Base-by-base conservation (phyloP, 106 monocot genomes). In the Apostasia ramifera region DNA sequence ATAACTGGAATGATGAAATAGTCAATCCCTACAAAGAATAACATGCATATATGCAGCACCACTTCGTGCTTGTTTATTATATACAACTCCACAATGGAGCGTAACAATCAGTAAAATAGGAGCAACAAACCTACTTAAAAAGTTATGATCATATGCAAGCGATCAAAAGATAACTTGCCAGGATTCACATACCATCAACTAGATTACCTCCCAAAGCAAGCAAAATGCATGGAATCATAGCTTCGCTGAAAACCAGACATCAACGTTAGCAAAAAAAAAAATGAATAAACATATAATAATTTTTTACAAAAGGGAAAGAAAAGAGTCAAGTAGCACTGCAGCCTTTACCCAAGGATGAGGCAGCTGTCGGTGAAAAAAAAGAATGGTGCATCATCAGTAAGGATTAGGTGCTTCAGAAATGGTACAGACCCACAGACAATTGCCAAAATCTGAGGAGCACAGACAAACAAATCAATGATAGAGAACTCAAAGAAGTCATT, bases 171-270 rank as follows among this genome's bases (percentile, higher is more conserved):
- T 26, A 0, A 26, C 26, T 26, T 26, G 26, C 26, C 26, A 62
- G 44, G 12, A 9, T 44, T 10, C 44, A 55, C 76, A 70, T 79
- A 88, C 88, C 89, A 65, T 85, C 82, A 65, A 85, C 81, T 66
- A 89, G 89, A 74, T 95, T 95, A 57, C 95, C 95, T 57, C 95
- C 95, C 81, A 95, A 86, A 50, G 95, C 91, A 55, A 95, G 88
- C 58, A 95, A 86, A 72, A 95, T 91, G 74, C 95, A 95, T 40
- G 95, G 95, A 68, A 95, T 95, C 95, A 95, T 95, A n/a, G 90
- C 82, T 66, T 80, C 85, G 59, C 88, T 85, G 73, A 43, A 2
- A 81, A 76, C 6, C 12, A 66, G 8, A 46, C 2, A 73, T 3
- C 9, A 37, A 50, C 6, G 50, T 50, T 50, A 10, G 14, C n/a